A percentile compares a stretch with the other conserved stretches of the same genome.
Conservation (phyloP, 495 filamentous ascomycete species). For the Neurospora pannonica region DNA sequence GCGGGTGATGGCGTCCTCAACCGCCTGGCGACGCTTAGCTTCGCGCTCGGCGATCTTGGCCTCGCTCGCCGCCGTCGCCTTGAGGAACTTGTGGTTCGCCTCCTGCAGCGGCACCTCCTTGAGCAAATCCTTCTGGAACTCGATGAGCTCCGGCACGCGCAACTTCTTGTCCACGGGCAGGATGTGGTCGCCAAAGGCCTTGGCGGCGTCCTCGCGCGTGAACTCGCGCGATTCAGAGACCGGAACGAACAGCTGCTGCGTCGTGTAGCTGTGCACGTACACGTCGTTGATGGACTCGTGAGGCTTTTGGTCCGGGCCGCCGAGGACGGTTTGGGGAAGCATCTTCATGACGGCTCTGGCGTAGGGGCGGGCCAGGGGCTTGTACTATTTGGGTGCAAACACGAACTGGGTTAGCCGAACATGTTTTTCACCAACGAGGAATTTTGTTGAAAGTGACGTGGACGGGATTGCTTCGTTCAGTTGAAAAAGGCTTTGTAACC, state of each 20-base stretch:
- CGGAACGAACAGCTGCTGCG: slow-evolving; percentile 81
- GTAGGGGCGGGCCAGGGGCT: slow-evolving; percentile 68
- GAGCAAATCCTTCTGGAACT: slow-evolving; percentile 43
- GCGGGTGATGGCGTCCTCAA: slow-evolving; percentile 36
- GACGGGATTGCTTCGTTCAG: background rate
- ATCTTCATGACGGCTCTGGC: slow-evolving; percentile 65
- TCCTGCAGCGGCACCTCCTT: slow-evolving; percentile 10
- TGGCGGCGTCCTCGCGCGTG: slow-evolving; percentile 80
- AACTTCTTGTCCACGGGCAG: slow-evolving; percentile 80
- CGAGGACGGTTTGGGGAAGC: slow-evolving; percentile 49
- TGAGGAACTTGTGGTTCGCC: slow-evolving; percentile 26
- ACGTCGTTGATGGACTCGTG: slow-evolving; percentile 93
- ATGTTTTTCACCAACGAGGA: background rate
- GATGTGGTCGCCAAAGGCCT: slow-evolving; percentile 62
- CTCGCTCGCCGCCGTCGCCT: slow-evolving; percentile 25
- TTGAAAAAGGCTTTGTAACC: slow-evolving; percentile 48
- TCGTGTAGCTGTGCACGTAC: slow-evolving; percentile 67
- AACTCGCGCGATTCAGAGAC: slow-evolving; percentile 83
- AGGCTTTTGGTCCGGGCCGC: slow-evolving; percentile 13
- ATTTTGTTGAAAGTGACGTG: background rate
- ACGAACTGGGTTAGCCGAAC: background rate
- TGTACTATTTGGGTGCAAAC: slow-evolving; percentile 45
- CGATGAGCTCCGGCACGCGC: slow-evolving; percentile 76
- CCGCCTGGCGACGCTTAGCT: slow-evolving; percentile 29
- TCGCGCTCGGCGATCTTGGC: slow-evolving; percentile 25